These are phyloP conservation scores for Eucalyptus tenuipes DNA, from an alignment of 345 rosid species.

Conservation along the genomic window DNA sequence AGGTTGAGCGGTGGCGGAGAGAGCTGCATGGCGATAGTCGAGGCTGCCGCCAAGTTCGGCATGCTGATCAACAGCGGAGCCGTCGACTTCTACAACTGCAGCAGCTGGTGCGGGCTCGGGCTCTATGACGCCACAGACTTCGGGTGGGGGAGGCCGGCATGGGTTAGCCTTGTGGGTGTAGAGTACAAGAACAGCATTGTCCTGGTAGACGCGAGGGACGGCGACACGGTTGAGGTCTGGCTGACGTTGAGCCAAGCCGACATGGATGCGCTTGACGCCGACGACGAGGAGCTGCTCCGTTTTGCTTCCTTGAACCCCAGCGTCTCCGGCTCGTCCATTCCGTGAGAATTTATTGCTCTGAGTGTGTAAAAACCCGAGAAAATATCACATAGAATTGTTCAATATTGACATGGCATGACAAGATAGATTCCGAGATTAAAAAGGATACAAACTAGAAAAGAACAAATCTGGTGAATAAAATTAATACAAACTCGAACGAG, in stretches of 20 bases:
- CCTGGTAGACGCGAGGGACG: conserved; percentile 5
- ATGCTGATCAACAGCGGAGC: neutral
- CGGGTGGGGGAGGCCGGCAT: conserved; percentile 20
- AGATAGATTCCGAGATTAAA: neutral
- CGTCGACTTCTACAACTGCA: neutral
- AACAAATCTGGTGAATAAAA: neutral
- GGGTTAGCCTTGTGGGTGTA: neutral
- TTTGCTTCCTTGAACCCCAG: neutral
- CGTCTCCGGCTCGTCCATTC: neutral
- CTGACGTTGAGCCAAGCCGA: conserved; percentile 3
- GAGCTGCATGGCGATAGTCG: neutral
- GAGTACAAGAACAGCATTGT: neutral
- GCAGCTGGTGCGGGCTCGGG: conserved; percentile 11
- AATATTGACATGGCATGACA: neutral
- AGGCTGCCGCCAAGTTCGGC: neutral
- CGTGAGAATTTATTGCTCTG: neutral
- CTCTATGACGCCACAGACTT: conserved; percentile 5
- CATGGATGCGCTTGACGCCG: conserved; percentile 2
- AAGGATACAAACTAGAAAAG: neutral
- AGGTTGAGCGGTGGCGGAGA: neutral
- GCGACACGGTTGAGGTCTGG: conserved; percentile 12
- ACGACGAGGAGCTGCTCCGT: conserved; percentile 1
- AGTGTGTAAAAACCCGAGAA: neutral
- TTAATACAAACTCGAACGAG: neutral
- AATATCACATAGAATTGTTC: neutral